Conservation (phyloP, 2,329 filamentous ascomycete species). For the Colletotrichum melonis region DNA sequence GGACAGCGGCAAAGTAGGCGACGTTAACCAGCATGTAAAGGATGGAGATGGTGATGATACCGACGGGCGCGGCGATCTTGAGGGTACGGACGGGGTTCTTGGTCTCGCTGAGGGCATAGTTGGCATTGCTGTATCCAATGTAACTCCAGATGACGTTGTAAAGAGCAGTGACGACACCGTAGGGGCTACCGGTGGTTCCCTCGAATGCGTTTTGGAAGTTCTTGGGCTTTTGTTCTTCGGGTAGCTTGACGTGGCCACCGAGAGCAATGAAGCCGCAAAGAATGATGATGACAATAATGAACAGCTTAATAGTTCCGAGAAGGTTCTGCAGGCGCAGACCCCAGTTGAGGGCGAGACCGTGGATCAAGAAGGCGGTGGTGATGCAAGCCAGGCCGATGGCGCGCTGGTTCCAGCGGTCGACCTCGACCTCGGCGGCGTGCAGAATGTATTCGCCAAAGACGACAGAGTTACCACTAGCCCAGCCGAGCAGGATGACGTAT, state of each 20-base stretch:
- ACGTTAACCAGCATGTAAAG: conserved; percentile 77
- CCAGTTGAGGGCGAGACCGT: conserved; percentile 73
- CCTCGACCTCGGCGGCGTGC: conserved; percentile 71
- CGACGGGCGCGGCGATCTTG: conserved; percentile 72
- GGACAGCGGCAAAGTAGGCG: conserved; percentile 72
- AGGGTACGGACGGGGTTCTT: conserved; percentile 73
- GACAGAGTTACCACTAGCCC: conserved; percentile 75
- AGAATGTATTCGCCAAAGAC: conserved; percentile 79
- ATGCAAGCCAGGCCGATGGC: conserved; percentile 75
- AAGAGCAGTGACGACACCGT: conserved; percentile 75
- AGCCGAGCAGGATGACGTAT: conserved; percentile 73
- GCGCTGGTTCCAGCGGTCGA: conserved; percentile 75
- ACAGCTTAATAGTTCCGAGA: conserved; percentile 74
- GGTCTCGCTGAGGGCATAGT: conserved; percentile 74
- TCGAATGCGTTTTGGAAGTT: conserved; percentile 74
- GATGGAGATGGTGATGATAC: conserved; percentile 67
- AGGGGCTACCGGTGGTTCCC: conserved; percentile 73
- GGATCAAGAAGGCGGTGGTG: conserved; percentile 73
- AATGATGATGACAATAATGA: conserved; percentile 74
- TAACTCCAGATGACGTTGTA: conserved; percentile 81
- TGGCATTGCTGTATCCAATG: conserved; percentile 76
- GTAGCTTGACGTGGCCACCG: conserved; percentile 67
- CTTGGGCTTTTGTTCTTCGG: conserved; percentile 62
- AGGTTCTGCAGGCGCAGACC: conserved; percentile 75
- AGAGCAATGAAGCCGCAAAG: conserved; percentile 71